phyloP scores from a whole-genome alignment of 371 early-diverging fungal genomes.

The Phascolomyces articulosus region DNA sequence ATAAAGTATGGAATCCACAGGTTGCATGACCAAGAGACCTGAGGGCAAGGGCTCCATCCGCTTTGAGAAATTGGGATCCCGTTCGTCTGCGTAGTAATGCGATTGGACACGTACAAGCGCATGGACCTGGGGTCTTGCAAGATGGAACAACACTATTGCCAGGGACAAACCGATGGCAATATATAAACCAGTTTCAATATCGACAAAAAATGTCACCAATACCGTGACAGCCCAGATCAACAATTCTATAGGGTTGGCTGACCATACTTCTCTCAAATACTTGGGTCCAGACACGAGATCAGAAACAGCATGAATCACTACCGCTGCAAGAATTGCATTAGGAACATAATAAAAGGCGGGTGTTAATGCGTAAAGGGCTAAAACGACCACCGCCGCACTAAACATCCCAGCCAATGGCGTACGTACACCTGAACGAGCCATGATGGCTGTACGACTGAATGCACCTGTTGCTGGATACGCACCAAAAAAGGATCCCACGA shows the following conservation, averaged over 20 bases:
- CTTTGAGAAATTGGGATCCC: constrained; percentile 13
- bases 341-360: constrained; percentile 88
- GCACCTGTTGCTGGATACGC: constrained; percentile 52
- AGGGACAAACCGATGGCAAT: constrained; percentile 65
- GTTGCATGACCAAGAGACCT: constrained; percentile 22
- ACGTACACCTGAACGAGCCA: constrained; percentile 75
- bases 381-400: constrained; percentile 75
- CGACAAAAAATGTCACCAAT: constrained; percentile 66
- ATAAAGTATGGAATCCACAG: constrained; percentile 17
- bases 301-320: constrained; percentile 76
- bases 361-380: constrained; percentile 78
- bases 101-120: constrained; percentile 33
- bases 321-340: constrained; percentile 72
- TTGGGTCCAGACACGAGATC: constrained; percentile 53
- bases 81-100: constrained; percentile 14
- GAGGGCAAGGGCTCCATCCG: constrained; percentile 10
- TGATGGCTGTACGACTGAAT: constrained; percentile 69
- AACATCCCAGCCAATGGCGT: constrained; percentile 83
- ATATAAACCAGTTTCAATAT: constrained; percentile 73
- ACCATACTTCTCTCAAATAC: constrained; percentile 34
- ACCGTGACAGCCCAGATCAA: constrained; percentile 53
- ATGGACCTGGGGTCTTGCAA: constrained; percentile 70
- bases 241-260: constrained; percentile 55
- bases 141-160: constrained; percentile 63
- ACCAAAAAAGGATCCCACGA: constrained; percentile 80